Evolutionary conservation across 2,329 filamentous ascomycete genomes (phyloP), one percentile per base, ranked within the genome.

Genomic region (Epichloe brachyelytri): DNA sequence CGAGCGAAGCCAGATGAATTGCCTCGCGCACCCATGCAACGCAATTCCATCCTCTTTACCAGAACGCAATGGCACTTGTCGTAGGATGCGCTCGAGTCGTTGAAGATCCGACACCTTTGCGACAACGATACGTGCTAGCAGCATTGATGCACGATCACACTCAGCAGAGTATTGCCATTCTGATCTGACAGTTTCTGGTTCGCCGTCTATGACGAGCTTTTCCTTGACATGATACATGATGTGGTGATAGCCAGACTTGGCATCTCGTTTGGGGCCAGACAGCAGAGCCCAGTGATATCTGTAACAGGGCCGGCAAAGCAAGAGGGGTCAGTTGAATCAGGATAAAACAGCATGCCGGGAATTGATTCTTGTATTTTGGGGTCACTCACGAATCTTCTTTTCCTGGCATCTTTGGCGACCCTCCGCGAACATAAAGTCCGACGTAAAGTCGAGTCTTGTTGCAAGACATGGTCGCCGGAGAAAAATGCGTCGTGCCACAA

Each of bases 241-340:
- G 26, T 49, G 46, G 11, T 22, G 46, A n/a, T 33, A 34, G 43
- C 39, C 46, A 34, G 50, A 46, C 17, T 43, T 52, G 30, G 43
- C 5, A 17, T 49, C 46, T 20, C 30, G 26, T 37, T 54, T 51
- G 7, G 52, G 50, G 12, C 50, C 52, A 8, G 52, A 39, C 43
- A 54, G 33, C 10, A 54, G 26, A 14, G 52, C 50, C 52, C 52
- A 54, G 43, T 54, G 52, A 33, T 54, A 54, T 8, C 52, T 54
- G 10, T n/a, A 15, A 5, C 19, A 26, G 14, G 8, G 2, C 2
- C 10, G 10, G 10, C 7, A 20, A 20, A 12, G n/a, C 14, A 14
- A 22, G 26, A 4, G 3, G 3, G 26, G 26, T 30, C 26, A 30
- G 26, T 30, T 11, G 8, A 10, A 30, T 30, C 26, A 30, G 26